phyloP scores from a whole-genome alignment of 2,329 filamentous ascomycete species.

The Xylariales sp. region DNA sequence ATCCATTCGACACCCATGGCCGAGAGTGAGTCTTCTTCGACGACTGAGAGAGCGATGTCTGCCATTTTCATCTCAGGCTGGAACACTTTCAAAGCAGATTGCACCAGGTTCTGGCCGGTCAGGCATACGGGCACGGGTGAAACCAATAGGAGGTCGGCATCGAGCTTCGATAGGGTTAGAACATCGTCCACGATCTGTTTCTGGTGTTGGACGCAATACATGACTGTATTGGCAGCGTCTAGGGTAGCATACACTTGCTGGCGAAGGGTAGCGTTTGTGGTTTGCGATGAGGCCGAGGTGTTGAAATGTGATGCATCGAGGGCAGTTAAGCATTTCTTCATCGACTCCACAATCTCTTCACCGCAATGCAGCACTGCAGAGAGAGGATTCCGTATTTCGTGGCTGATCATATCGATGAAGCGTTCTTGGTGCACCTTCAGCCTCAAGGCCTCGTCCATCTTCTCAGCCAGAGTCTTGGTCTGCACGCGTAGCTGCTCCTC shows the following conservation, averaged over 20 bases:
- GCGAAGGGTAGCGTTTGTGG: not conserved
- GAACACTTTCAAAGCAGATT: conserved; percentile 71
- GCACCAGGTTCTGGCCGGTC: conserved; percentile 43
- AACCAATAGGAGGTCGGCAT: conserved; percentile 69
- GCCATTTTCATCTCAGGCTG: conserved; percentile 68
- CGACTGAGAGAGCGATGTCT: conserved; percentile 62
- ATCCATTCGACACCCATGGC: conserved; percentile 60
- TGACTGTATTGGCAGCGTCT: conserved; percentile 73
- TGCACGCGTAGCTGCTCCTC: conserved; percentile 19
- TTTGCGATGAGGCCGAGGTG: not conserved
- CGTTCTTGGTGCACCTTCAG: conserved; percentile 21
- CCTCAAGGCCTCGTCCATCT: conserved; percentile 22
- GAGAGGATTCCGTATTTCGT: conserved; percentile 23
- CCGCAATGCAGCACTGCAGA: conserved; percentile 22
- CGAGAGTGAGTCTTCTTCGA: conserved; percentile 58
- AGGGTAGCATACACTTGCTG: conserved; percentile 51
- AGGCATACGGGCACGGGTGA: conserved; percentile 58
- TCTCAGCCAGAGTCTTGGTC: conserved; percentile 17
- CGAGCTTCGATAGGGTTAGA: conserved; percentile 69
- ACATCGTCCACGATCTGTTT: conserved; percentile 76
- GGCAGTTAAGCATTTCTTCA: conserved; percentile 10
- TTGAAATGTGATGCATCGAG: conserved; percentile 6
- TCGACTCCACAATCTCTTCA: conserved; percentile 21
- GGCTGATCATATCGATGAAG: conserved; percentile 25
- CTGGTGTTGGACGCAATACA: conserved; percentile 74